Conservation (phyloP, 495 filamentous ascomycete species). For the Trichocladium uniseriatum region DNA sequence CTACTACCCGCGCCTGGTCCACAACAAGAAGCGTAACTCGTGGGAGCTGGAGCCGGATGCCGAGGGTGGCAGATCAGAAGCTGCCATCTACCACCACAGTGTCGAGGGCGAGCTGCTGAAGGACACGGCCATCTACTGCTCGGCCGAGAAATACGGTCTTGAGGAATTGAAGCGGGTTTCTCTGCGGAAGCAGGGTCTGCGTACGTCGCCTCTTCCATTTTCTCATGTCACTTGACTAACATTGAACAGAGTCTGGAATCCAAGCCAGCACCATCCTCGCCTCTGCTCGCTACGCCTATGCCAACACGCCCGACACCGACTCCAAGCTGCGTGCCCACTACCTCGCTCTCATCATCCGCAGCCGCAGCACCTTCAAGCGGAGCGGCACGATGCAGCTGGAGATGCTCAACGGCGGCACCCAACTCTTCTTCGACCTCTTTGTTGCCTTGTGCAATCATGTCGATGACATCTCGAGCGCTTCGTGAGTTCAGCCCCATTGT, state of each 20-base stretch:
- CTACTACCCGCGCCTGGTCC: constrained; percentile 70
- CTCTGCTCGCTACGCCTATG: constrained; percentile 79
- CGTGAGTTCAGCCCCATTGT: constrained; percentile 28
- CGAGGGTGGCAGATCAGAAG: constrained; percentile 41
- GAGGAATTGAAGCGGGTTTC: constrained; percentile 74
- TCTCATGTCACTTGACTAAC: background rate
- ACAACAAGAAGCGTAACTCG: constrained; percentile 55
- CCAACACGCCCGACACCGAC: constrained; percentile 79
- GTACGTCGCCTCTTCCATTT: constrained; percentile 24
- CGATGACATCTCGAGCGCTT: constrained; percentile 45
- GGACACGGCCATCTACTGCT: constrained; percentile 87
- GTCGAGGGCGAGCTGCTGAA: constrained; percentile 63
- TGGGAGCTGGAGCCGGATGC: constrained; percentile 61
- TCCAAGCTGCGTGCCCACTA: constrained; percentile 85
- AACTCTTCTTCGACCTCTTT: constrained; percentile 87
- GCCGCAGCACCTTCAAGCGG: constrained; percentile 75
- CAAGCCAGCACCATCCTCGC: constrained; percentile 74
- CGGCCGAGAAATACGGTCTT: constrained; percentile 71
- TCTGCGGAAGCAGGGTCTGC: constrained; percentile 75
- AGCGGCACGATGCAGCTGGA: constrained; percentile 96
- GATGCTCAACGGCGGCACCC: constrained; percentile 73
- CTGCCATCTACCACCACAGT: constrained; percentile 60
- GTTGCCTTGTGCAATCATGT: constrained; percentile 91
- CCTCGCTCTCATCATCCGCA: constrained; percentile 81
- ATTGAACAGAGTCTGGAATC: constrained; percentile 56